Evolutionary conservation across 2,329 filamentous ascomycete genomes (phyloP).

Genomic region (Diaporthe caulivora): DNA sequence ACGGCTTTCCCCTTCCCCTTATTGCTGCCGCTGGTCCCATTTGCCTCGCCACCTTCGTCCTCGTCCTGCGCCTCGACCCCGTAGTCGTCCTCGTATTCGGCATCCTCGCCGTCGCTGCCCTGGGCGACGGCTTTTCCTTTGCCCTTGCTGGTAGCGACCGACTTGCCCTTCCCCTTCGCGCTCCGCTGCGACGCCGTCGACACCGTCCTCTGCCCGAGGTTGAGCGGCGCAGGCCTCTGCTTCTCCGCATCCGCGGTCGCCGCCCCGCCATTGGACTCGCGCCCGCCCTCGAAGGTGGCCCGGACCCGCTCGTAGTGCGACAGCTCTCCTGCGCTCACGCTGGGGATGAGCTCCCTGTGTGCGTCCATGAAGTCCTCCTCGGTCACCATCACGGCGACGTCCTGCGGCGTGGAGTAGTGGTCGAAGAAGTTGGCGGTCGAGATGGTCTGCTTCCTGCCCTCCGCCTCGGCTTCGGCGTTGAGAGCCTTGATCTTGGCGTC

Average conservation of each 20-base stretch:
- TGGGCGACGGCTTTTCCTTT: conserved; percentile 55
- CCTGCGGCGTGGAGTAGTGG: conserved; percentile 84
- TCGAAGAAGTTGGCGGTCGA: conserved; percentile 97
- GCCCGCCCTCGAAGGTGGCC: conserved; percentile 80
- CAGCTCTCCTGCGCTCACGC: conserved; percentile 91
- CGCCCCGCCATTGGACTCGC: conserved; percentile 56
- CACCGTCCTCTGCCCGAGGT: conserved; percentile 44
- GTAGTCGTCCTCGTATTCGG: conserved; percentile 50
- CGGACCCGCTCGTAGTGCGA: conserved; percentile 91
- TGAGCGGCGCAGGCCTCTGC: conserved; percentile 42
- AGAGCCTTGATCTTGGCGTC: conserved; percentile 84
- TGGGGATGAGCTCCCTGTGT: conserved; percentile 88
- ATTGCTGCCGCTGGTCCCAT: conserved; percentile 41
- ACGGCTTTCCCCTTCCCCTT: conserved; percentile 71
- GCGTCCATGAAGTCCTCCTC: conserved; percentile 90
- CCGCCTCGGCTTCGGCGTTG: conserved; percentile 57
- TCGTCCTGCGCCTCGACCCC: conserved; percentile 43
- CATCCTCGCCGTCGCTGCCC: conserved; percentile 52
- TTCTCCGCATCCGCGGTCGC: conserved; percentile 43
- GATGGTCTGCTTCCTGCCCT: conserved; percentile 61
- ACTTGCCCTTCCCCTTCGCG: conserved; percentile 53
- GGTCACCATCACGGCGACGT: conserved; percentile 87
- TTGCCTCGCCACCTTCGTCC: conserved; percentile 44
- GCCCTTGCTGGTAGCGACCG: conserved; percentile 43
- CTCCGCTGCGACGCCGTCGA: conserved; percentile 45